Evolutionary conservation across 495 filamentous ascomycete genomes (phyloP).

Genomic region (Penicillium verhagenii): DNA sequence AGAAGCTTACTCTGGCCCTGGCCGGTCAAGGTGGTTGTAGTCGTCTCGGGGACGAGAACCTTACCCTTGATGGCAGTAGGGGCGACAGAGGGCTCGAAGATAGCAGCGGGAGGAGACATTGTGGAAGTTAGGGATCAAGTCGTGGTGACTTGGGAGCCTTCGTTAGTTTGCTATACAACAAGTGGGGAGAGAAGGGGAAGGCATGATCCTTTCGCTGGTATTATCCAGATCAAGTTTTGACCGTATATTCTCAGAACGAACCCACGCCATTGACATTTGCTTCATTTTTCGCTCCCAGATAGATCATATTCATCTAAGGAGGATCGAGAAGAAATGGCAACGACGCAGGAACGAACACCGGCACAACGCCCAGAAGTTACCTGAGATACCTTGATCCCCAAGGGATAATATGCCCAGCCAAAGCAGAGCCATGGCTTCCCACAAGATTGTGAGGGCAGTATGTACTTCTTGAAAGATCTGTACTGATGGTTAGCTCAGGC

Average conservation of each 20-base stretch:
- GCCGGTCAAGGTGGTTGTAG: conserved; percentile 34
- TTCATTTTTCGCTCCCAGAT: neutral
- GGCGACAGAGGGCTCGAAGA: conserved; percentile 42
- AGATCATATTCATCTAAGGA: neutral
- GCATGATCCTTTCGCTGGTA: conserved; percentile 99
- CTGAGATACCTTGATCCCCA: conserved; percentile 63
- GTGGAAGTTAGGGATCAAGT: conserved; percentile 41
- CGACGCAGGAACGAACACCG: conserved; percentile 59
- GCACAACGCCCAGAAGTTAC: conserved; percentile 60
- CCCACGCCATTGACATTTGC: conserved; percentile 27
- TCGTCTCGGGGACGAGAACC: conserved; percentile 38
- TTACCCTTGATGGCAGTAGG: conserved; percentile 50
- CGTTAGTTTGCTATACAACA: conserved; percentile 40
- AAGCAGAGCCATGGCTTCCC: conserved; percentile 46
- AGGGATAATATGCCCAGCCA: conserved; percentile 37
- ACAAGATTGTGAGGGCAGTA: conserved; percentile 16
- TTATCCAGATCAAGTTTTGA: conserved; percentile 98
- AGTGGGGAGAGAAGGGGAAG: conserved; percentile 43
- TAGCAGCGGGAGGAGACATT: conserved; percentile 76
- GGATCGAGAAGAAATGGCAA: conserved; percentile 5
- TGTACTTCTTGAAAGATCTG: conserved; percentile 25
- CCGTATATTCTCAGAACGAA: conserved; percentile 94
- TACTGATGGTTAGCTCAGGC: conserved; percentile 16
- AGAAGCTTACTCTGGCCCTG: conserved; percentile 52
- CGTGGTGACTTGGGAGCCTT: conserved; percentile 32